Conservation (phyloP, 78 protist genomes). For the Dictyostelium brefeldianum region DNA sequence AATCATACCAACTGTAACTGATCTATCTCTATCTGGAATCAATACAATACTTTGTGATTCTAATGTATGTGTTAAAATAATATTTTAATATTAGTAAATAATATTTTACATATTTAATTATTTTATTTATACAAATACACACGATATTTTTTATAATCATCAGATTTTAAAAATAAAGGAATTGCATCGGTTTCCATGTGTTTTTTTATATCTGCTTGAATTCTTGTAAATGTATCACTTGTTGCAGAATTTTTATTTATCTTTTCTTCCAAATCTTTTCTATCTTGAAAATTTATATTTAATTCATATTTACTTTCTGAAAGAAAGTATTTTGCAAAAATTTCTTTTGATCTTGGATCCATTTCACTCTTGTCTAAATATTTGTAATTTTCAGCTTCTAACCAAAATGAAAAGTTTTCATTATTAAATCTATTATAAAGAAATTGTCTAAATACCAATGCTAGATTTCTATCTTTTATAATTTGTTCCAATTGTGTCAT, state of each 20-base stretch:
- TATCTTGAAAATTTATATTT: slow-evolving; percentile 33
- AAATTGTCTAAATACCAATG: slow-evolving; percentile 63
- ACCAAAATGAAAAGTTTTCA: slow-evolving; percentile 76
- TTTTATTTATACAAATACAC: too few relatives aligned
- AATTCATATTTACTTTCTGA: slow-evolving; percentile 69
- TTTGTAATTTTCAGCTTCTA: slow-evolving; percentile 70
- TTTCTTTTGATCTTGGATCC: slow-evolving; percentile 42
- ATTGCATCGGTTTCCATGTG: slow-evolving; percentile 75
- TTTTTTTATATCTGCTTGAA: slow-evolving; percentile 43
- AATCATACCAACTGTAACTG: slow-evolving; percentile 55
- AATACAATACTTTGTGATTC: slow-evolving; percentile 34
- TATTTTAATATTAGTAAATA: too few relatives aligned
- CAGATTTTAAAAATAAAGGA: slow-evolving; percentile 66
- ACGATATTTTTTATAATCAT: slow-evolving; percentile 45
- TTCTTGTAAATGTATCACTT: slow-evolving; percentile 32
- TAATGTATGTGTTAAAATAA: too few relatives aligned
- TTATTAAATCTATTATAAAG: slow-evolving; percentile 64
- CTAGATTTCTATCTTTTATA: slow-evolving; percentile 49
- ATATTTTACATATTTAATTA: too few relatives aligned
- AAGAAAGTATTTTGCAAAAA: slow-evolving; percentile 52
- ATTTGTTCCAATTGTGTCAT: slow-evolving; percentile 57
- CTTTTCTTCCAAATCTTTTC: slow-evolving; percentile 66
- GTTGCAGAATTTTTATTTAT: background rate
- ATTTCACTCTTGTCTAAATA: background rate
- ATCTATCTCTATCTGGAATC: slow-evolving; percentile 67